A percentile compares a stretch with the other conserved stretches of the same genome.
These are phyloP conservation scores for Calcarisporium arbuscula DNA, from an alignment of 2,329 filamentous ascomycete genomes.

Conservation along the genomic window DNA sequence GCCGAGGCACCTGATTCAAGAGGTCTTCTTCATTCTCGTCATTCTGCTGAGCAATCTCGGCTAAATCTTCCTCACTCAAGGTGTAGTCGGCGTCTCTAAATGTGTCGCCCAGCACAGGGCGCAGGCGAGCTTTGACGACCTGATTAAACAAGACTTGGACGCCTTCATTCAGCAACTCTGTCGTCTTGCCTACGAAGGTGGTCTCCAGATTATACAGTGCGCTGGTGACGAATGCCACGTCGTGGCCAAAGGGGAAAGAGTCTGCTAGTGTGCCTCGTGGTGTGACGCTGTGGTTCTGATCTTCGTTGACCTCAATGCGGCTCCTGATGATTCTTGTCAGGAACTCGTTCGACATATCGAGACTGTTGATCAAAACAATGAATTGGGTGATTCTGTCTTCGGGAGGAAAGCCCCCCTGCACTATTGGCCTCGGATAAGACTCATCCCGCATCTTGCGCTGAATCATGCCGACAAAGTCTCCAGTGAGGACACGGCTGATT, in stretches of 20 bases:
- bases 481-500: conserved; percentile 71
- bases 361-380: conserved; percentile 88
- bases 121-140: conserved; percentile 77
- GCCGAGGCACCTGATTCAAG: conserved; percentile 64
- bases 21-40: conserved; percentile 48
- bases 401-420: conserved; percentile 76
- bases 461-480: conserved; percentile 94
- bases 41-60: conserved; percentile 47
- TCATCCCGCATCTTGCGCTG: conserved; percentile 98
- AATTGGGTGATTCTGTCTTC: conserved; percentile 87
- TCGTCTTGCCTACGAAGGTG: conserved; percentile 70
- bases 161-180: conserved; percentile 76
- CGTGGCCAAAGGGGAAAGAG: conserved; percentile 74
- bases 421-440: conserved; percentile 73
- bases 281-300: conserved; percentile 25
- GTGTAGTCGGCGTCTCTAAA: conserved; percentile 91
- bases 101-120: conserved; percentile 77
- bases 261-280: conserved; percentile 45
- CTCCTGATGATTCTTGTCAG: conserved; percentile 75
- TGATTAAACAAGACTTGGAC: conserved; percentile 81
- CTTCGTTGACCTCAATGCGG: conserved; percentile 45
- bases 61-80: conserved; percentile 55
- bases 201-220: conserved; percentile 63
- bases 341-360: conserved; percentile 90
- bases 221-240: conserved; percentile 62